Evolutionary conservation across 352 stramenopile genomes (phyloP), one percentile per base, ranked within the genome.

Genomic region (Thalassiosira hispida): DNA sequence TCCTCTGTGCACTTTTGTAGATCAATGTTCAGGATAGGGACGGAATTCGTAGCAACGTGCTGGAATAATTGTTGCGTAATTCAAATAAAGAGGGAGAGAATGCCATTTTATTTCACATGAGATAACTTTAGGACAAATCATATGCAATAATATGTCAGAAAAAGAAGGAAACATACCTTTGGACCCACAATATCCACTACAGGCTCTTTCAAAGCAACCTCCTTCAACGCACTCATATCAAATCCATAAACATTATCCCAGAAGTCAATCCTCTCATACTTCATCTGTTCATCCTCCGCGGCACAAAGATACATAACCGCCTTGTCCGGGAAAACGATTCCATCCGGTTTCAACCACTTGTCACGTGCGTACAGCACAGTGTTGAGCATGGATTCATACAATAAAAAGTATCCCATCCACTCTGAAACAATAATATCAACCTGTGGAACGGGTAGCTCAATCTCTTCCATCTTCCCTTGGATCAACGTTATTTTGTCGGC

Each of bases 211-310:
- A 99, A 94, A 55, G 97, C 97, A 57, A 98, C 97, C 66, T 98
- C 92, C 84, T 98, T 97, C 82, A 99, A 98, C 73, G 92, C 96
- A 84, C 93, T 98, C 97, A 99, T 99, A 85, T 99, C 96, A 81
- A 99, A 99, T 56, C 97, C 97, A 90, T 99, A 99, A 3, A 99
- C 97, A 83, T 98, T 96, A 56, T 98, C 92, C 97, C 97, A 99
- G 85, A 98, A 98, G 64, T 91, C 84, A 31, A 92, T 86, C 31
- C 86, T 64, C 62, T 92, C 86, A 25, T 73, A 44, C 61, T 89
- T 92, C 35, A 86, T 85, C 20, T 83, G 92, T 68, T 93, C 96
- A 88, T 99, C 97, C 85, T 99, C 97, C 53, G 99, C 96, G 1
- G 91, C 97, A 33, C 90, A 91, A n/a, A 99, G 74, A 81, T 98